Conservation (phyloP, 2,329 filamentous ascomycete species). For the Cladosporium sp. region DNA sequence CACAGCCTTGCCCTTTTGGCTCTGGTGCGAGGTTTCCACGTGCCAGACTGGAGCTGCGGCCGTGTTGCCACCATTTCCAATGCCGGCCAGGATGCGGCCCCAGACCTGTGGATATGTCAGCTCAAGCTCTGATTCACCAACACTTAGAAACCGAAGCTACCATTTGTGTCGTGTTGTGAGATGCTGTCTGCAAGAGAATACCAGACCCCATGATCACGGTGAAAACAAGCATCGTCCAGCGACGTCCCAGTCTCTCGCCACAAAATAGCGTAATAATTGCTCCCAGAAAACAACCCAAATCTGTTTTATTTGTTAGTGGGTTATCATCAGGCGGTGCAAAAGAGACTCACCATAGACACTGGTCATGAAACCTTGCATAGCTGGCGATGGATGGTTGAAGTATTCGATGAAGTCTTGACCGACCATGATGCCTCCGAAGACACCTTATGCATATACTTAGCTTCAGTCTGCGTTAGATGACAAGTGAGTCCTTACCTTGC, state of each 20-base stretch:
- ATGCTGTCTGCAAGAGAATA: slow-evolving; percentile 40
- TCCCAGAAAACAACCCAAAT: slow-evolving; percentile 32
- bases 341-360: slow-evolving; percentile 16
- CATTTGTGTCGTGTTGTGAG: slow-evolving; percentile 40
- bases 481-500: slow-evolving; percentile 22
- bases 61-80: slow-evolving; percentile 35
- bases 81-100: slow-evolving; percentile 43
- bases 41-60: slow-evolving; percentile 46
- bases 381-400: slow-evolving; percentile 15
- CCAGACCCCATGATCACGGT: slow-evolving; percentile 41
- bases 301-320: too few relatives aligned
- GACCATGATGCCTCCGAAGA: slow-evolving; percentile 16
- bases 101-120: slow-evolving; percentile 27
- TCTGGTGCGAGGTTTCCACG: slow-evolving; percentile 32
- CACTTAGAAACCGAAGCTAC: slow-evolving; percentile 9
- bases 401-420: slow-evolving; percentile 19
- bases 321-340: too few relatives aligned
- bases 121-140: background rate
- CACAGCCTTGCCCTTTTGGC: slow-evolving; percentile 25
- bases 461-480: too few relatives aligned
- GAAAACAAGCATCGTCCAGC: slow-evolving; percentile 31
- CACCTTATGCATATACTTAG: background rate
- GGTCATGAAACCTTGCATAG: slow-evolving; percentile 21
- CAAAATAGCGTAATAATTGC: slow-evolving; percentile 31
- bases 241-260: slow-evolving; percentile 31